Evolutionary conservation across 345 rosid genomes (phyloP).

Genomic region (Fremontodendron californicum): DNA sequence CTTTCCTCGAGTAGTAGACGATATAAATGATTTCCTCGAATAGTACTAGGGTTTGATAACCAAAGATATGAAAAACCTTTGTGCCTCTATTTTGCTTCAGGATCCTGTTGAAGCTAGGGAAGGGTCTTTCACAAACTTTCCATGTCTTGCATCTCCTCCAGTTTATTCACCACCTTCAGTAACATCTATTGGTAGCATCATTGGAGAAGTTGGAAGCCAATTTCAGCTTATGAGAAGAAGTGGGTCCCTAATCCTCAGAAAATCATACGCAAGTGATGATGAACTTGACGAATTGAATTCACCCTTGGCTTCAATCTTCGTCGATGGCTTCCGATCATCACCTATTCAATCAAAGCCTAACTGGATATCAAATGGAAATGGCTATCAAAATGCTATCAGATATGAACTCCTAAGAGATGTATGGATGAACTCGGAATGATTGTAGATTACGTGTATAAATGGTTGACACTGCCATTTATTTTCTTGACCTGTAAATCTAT

Average conservation of each 20-base stretch:
- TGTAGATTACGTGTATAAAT: neutral
- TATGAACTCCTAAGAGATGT: constrained; percentile 75
- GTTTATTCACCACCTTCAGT: constrained; percentile 60
- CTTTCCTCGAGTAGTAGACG: neutral
- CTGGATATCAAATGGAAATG: constrained; percentile 38
- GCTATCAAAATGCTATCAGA: constrained; percentile 38
- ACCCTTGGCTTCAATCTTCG: constrained; percentile 26
- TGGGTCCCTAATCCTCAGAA: constrained; percentile 58
- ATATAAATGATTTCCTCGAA: neutral
- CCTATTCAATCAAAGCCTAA: constrained; percentile 27
- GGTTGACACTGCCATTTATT: neutral
- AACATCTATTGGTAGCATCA: constrained; percentile 33
- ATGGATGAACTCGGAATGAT: constrained; percentile 58
- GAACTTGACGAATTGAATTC: constrained; percentile 82
- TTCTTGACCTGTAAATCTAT: constrained; percentile 25
- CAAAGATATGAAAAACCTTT: neutral
- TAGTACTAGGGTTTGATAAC: neutral
- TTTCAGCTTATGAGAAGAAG: constrained; percentile 51
- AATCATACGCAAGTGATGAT: constrained; percentile 79
- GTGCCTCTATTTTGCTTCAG: constrained; percentile 28
- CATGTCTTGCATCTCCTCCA: constrained; percentile 57
- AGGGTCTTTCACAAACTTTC: constrained; percentile 41
- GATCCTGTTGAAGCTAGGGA: constrained; percentile 39
- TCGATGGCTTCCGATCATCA: constrained; percentile 28
- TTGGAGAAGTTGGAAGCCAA: constrained; percentile 41